Evolutionary conservation across 306 rosid species (phyloP).

Genomic region (Citrullus mucosospermus): DNA sequence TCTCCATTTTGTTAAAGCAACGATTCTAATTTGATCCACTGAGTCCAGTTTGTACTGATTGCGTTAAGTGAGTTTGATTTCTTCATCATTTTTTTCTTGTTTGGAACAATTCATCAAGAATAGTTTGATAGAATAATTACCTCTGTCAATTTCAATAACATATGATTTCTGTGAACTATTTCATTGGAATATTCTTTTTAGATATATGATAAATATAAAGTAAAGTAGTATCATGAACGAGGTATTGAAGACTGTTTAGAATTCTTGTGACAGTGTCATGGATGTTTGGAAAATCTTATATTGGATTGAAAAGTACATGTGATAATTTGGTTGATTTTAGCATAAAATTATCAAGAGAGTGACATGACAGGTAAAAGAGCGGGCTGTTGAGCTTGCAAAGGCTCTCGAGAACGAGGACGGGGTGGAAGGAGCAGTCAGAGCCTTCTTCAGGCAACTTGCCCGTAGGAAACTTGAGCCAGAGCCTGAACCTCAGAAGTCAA

Average conservation of each 20-base stretch:
- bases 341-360: not conserved
- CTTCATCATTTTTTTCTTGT: not conserved
- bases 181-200: no score
- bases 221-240: no score
- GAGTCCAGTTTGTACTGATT: not conserved
- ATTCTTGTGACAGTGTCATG: not conserved
- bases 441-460: slow-evolving; percentile 77
- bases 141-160: not conserved
- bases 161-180: not conserved
- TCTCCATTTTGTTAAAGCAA: not conserved
- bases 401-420: slow-evolving; percentile 95
- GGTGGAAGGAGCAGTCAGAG: slow-evolving; percentile 86
- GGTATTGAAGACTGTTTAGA: no score
- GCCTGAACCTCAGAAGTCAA: slow-evolving; percentile 28
- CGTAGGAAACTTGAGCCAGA: slow-evolving; percentile 42
- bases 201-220: no score
- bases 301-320: not conserved
- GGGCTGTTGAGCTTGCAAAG: slow-evolving; percentile 64
- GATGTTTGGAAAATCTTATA: not conserved
- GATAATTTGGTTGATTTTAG: slow-evolving; percentile 1
- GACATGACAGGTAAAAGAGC: slow-evolving; percentile 55
- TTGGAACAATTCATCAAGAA: not conserved
- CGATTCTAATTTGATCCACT: not conserved
- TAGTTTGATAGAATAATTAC: not conserved
- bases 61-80: not conserved